Conservation (phyloP, 176 grass and related monocot genomes). For the Urochloa ruziziensis region DNA sequence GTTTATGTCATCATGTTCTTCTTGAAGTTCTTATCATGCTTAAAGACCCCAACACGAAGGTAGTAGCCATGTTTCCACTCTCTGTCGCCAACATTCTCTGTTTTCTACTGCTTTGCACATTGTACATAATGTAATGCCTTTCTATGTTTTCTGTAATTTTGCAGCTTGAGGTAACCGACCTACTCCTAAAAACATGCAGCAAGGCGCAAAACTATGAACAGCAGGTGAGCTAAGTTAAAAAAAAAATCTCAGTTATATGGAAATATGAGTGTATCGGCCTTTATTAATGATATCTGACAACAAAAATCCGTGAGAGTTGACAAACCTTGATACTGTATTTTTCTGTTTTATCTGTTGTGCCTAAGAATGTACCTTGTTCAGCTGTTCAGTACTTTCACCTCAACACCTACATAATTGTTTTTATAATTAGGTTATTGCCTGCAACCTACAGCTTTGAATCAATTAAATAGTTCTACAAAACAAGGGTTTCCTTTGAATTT, state of each 20-base stretch:
- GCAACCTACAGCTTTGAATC: neutral
- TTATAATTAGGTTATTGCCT: neutral
- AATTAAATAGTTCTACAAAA: neutral
- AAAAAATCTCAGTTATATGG: neutral
- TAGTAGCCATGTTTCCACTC: neutral
- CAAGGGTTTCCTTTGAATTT: neutral
- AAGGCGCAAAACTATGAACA: constrained; percentile 35
- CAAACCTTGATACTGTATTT: neutral
- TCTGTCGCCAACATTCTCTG: neutral
- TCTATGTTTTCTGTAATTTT: neutral
- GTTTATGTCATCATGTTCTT: constrained; percentile 49
- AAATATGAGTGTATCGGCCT: neutral
- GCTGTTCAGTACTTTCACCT: neutral
- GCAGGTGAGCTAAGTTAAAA: constrained; percentile 32
- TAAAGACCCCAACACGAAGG: constrained; percentile 54
- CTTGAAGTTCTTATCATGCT: constrained; percentile 51
- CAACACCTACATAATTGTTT: neutral
- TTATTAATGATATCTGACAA: neutral
- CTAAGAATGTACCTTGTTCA: neutral
- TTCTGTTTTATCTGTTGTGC: neutral
- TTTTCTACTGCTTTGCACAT: neutral
- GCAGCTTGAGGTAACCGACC: constrained; percentile 42
- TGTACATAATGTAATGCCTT: neutral
- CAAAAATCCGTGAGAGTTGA: neutral
- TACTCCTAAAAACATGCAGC: constrained; percentile 54